These are phyloP conservation scores for Podosphaera fusca DNA, from an alignment of 2,329 filamentous ascomycete genomes.

Conservation along the genomic window DNA sequence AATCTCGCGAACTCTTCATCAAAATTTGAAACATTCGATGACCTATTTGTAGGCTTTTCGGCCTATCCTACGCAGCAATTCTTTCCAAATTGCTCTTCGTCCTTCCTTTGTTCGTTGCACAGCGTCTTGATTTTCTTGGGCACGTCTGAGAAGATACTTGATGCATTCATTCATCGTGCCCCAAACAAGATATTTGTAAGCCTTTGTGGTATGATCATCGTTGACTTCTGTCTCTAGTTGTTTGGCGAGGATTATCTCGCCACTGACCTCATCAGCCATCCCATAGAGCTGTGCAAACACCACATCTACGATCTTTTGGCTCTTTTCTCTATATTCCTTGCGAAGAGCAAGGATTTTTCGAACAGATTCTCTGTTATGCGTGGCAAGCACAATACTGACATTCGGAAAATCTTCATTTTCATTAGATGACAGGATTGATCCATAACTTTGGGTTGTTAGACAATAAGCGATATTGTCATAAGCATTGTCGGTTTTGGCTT, in stretches of 20 bases:
- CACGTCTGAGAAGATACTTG: slow-evolving; percentile 43
- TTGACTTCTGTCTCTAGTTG: slow-evolving; percentile 8
- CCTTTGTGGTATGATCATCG: slow-evolving; percentile 26
- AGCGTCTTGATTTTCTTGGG: slow-evolving; percentile 53
- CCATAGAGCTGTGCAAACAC: slow-evolving; percentile 68
- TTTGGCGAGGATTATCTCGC: slow-evolving; percentile 23
- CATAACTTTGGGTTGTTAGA: slow-evolving; percentile 42
- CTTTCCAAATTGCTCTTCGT: slow-evolving; percentile 36
- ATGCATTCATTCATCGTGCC: slow-evolving; percentile 58
- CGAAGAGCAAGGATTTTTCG: slow-evolving; percentile 29
- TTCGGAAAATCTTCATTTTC: slow-evolving; percentile 25
- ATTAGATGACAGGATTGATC: slow-evolving; percentile 22
- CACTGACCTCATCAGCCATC: slow-evolving; percentile 86
- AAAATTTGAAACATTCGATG: too few species aligned
- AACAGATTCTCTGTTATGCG: slow-evolving; percentile 60
- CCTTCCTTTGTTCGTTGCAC: slow-evolving; percentile 31
- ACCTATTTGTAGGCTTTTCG: too few species aligned
- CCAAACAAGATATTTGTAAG: slow-evolving; percentile 48
- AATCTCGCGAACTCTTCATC: too few species aligned
- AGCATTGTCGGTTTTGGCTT: slow-evolving; percentile 43
- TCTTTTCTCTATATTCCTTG: slow-evolving; percentile 18
- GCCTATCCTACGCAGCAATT: slow-evolving; percentile 30
- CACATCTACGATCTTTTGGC: slow-evolving; percentile 21
- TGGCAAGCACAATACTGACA: slow-evolving; percentile 49
- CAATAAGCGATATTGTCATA: slow-evolving; percentile 52